phyloP scores from a whole-genome alignment of 345 rosid genomes.

The Citrus sinensis region DVS_A1.0 CM039163.1:6720001-6720500 shows the following conservation, averaged over 20 bases:
- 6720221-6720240: neutral
- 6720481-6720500: neutral
- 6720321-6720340: neutral
- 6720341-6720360: neutral
- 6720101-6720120: conserved; percentile 99
- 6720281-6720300: neutral
- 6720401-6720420: neutral
- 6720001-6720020: neutral
- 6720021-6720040: neutral
- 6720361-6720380: neutral
- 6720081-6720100: conserved; percentile 28
- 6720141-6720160: conserved; percentile 98
- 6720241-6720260: neutral
- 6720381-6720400: neutral
- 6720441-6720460: neutral
- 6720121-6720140: conserved; percentile 95
- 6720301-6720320: neutral
- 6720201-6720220: conserved; percentile 54
- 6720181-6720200: conserved; percentile 95
- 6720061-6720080: neutral
- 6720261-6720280: neutral
- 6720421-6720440: neutral
- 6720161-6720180: conserved; percentile 98
- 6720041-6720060: neutral
- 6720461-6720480: neutral